Evolutionary conservation across 2,329 filamentous ascomycete genomes (phyloP).

Genomic region (Calonectria montana): DNA sequence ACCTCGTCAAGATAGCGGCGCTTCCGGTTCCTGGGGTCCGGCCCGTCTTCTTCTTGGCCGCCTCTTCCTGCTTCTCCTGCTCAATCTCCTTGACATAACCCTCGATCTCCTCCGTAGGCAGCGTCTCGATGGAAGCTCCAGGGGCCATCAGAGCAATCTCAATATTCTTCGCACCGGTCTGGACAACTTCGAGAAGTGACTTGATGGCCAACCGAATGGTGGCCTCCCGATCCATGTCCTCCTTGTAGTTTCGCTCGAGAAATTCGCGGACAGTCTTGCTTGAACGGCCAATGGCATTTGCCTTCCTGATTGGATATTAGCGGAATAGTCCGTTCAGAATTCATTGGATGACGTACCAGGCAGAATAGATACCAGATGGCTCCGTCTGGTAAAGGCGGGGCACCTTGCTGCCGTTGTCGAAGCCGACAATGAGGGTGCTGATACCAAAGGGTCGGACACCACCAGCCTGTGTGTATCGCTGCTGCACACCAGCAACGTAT

Average conservation of each 20-base stretch:
- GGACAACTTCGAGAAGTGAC: constrained; percentile 96
- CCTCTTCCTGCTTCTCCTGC: constrained; percentile 99
- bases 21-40: constrained; percentile 76
- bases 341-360: constrained; percentile 75
- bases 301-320: constrained; percentile 77
- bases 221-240: constrained; percentile 94
- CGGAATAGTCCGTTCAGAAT: background rate
- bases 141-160: constrained; percentile 99
- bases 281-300: constrained; percentile 96
- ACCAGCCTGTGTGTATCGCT: constrained; percentile 98
- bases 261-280: constrained; percentile 99
- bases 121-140: constrained; percentile 90
- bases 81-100: constrained; percentile 98
- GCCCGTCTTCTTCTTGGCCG: constrained; percentile 94
- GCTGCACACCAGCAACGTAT: constrained; percentile 97
- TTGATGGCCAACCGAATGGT: constrained; percentile 98
- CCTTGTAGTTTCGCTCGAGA: constrained; percentile 98
- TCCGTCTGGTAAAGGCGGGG: constrained; percentile 97
- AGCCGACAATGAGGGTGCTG: constrained; percentile 97
- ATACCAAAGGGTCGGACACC: constrained; percentile 99
- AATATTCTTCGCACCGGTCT: constrained; percentile 99
- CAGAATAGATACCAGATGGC: constrained; percentile 99
- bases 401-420: constrained; percentile 90
- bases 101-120: constrained; percentile 96
- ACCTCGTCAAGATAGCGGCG: constrained; percentile 80